phyloP scores from a whole-genome alignment of 2,329 filamentous ascomycete genomes.

The Aureobasidium sp. region DNA sequence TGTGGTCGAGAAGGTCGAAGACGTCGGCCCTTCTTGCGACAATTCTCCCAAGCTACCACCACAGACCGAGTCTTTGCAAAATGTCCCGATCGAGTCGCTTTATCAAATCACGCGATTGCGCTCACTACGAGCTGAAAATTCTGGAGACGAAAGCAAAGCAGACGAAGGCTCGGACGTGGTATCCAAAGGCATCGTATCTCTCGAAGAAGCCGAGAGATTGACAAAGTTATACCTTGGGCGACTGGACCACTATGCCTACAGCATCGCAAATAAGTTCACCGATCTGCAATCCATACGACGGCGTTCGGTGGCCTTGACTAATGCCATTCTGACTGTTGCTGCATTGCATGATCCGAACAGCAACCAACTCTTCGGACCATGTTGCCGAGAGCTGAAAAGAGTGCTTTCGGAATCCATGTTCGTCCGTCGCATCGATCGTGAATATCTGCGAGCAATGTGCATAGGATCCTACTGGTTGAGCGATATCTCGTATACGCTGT shows the following conservation, averaged over 20 bases:
- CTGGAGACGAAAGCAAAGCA: constrained; percentile 22
- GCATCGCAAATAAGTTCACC: constrained; percentile 38
- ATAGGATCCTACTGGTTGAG: constrained; percentile 56
- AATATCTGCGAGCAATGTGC: constrained; percentile 51
- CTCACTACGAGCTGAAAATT: constrained; percentile 7
- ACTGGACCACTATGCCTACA: constrained; percentile 41
- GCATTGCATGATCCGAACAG: constrained; percentile 50
- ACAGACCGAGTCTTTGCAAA: constrained; percentile 14
- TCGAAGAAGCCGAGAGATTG: constrained; percentile 35
- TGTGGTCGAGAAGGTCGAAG: constrained; percentile 17
- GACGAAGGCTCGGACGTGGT: constrained; percentile 43
- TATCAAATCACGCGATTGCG: constrained; percentile 10
- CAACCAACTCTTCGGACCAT: constrained; percentile 43
- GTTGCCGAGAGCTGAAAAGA: constrained; percentile 49
- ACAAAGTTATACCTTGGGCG: constrained; percentile 34
- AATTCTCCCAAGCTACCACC: constrained; percentile 24
- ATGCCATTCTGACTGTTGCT: constrained; percentile 49
- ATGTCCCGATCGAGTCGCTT: constrained; percentile 7
- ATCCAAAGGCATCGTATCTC: constrained; percentile 38
- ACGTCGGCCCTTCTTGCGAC: constrained; percentile 24
- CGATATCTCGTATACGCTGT: constrained; percentile 55
- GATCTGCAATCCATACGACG: constrained; percentile 41
- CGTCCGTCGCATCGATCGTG: constrained; percentile 44
- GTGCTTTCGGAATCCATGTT: constrained; percentile 51
- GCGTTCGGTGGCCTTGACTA: constrained; percentile 47